A percentile compares a stretch with the other conserved stretches of the same genome.
Evolutionary conservation across 2,329 filamentous ascomycete species (phyloP).

Genomic region (Cordyceps farinosa): DNA sequence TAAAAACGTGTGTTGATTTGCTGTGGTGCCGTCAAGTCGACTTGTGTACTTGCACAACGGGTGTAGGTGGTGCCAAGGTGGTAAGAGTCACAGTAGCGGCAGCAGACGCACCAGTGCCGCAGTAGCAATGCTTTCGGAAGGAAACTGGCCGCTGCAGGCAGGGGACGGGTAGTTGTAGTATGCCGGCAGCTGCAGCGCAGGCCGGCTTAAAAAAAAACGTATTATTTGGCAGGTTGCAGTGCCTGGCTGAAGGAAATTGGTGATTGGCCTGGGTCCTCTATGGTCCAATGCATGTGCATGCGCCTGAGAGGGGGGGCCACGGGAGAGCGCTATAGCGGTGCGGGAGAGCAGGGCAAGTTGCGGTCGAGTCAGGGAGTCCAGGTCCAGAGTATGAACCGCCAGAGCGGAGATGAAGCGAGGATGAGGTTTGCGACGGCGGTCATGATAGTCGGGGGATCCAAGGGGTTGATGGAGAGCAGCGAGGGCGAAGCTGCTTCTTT

Average conservation of each 20-base stretch:
- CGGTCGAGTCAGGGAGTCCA: slow-evolving; percentile 16
- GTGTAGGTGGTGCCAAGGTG: neutral
- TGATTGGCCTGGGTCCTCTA: slow-evolving; percentile 14
- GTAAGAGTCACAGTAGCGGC: slow-evolving; percentile 4
- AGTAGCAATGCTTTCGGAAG: neutral
- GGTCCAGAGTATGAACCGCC: slow-evolving; percentile 18
- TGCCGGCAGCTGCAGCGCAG: slow-evolving; percentile 1
- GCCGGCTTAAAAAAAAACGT: neutral
- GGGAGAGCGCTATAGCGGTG: slow-evolving; percentile 7
- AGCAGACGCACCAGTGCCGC: neutral
- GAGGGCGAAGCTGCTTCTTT: slow-evolving; percentile 4
- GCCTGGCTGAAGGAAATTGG: slow-evolving; percentile 9
- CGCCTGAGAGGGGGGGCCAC: slow-evolving; percentile 14
- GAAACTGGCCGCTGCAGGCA: slow-evolving; percentile 2
- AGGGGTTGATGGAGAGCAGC: slow-evolving; percentile 3
- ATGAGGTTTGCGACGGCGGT: slow-evolving; percentile 11
- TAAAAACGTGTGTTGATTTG: slow-evolving; percentile 3
- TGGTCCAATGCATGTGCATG: slow-evolving; percentile 17
- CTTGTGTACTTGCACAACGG: neutral
- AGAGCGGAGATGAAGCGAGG: slow-evolving; percentile 16
- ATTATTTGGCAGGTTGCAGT: slow-evolving; percentile 12
- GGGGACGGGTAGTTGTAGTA: neutral
- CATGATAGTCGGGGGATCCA: slow-evolving; percentile 10
- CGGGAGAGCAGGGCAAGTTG: slow-evolving; percentile 1
- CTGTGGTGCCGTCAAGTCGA: neutral